phyloP scores from a whole-genome alignment of 2,329 filamentous ascomycete genomes.

The Chrysosporium keratinophilum region DNA sequence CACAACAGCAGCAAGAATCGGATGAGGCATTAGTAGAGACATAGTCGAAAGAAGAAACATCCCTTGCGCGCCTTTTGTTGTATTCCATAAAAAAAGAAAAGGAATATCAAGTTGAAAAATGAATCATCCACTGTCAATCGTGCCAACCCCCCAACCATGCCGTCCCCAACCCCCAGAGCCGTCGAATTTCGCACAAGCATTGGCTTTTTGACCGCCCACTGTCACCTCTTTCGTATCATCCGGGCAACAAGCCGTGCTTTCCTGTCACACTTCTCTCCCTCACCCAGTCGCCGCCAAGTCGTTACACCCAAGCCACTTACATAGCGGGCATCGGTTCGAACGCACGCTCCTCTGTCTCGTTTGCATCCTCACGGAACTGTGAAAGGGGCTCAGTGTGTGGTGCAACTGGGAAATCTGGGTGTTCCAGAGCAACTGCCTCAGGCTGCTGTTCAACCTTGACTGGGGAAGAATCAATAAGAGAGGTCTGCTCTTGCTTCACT shows the following conservation, averaged over 20 bases:
- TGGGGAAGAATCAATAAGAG: neutral
- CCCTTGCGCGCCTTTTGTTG: constrained; percentile 5
- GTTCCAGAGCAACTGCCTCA: constrained; percentile 24
- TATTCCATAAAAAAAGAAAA: neutral
- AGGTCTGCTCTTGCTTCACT: constrained; percentile 9
- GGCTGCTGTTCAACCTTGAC: constrained; percentile 23
- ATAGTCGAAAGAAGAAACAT: constrained; percentile 1
- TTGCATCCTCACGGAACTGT: constrained; percentile 1
- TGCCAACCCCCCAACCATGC: neutral
- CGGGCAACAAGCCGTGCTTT: too few species aligned
- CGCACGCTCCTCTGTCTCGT: neutral
- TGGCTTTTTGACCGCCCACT: neutral
- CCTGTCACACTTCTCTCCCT: too few species aligned
- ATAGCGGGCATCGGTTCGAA: constrained; percentile 6
- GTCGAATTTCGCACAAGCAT: neutral
- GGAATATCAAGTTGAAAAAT: neutral
- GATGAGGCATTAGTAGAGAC: constrained; percentile 7
- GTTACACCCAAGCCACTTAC: neutral
- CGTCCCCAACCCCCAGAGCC: neutral
- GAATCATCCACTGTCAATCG: neutral
- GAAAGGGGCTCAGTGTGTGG: constrained; percentile 22
- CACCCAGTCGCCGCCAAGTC: neutral
- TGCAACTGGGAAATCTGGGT: constrained; percentile 36
- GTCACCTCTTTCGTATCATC: too few species aligned
- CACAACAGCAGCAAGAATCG: neutral